Evolutionary conservation across 352 stramenopile genomes (phyloP), one percentile per base, ranked within the genome.

Genomic region (Albugo laibachii): DNA sequence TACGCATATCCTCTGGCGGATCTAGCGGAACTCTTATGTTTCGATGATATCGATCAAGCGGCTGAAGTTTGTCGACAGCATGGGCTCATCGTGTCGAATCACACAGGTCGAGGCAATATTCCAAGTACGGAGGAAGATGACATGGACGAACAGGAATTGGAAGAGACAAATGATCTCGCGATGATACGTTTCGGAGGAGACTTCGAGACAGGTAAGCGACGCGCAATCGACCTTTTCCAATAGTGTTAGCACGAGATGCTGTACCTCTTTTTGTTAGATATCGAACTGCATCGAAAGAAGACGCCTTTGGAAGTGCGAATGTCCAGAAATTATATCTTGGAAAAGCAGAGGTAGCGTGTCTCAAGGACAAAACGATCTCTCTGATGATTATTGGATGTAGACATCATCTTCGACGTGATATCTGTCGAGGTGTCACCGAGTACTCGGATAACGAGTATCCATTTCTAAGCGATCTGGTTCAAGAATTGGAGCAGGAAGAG

Each of bases 391-490:
- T 13, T 46, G 21, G 36, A 5, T 46, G 15, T 52, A 88, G 76
- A 12, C 66, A 77, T 31, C 85, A 64, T 47, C 50, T 76, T 41
- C 61, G 79, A 8, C 56, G 61, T 41, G 79, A 92, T 55, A 55
- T 92, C 27, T 86, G 73, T 20, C 76, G 79, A 13, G 79, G 79
- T 1, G 74, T 86, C 49, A 92, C 76, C 0, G 79, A 92, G 52
- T 89, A 89, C 53, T 51, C 55, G 18, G 54, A 57, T 39, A 54
- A 81, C 21, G 68, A 78, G 18, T 92, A 92, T 49, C 79, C 79
- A 21, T 55, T 58, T 1, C 52, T 92, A 24, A 87, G 73, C 47
- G 71, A 78, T 36, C 41, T 78, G 21, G 82, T 92, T 14, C 53
- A 85, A 56, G 57, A 74, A 10, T 65, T 59, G 1, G 79, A 92